A percentile compares a stretch with the other conserved stretches of the same genome.
These are phyloP conservation scores for Aspergillus bombycis DNA, from an alignment of 2,329 filamentous ascomycete genomes.

Conservation along the genomic window DNA sequence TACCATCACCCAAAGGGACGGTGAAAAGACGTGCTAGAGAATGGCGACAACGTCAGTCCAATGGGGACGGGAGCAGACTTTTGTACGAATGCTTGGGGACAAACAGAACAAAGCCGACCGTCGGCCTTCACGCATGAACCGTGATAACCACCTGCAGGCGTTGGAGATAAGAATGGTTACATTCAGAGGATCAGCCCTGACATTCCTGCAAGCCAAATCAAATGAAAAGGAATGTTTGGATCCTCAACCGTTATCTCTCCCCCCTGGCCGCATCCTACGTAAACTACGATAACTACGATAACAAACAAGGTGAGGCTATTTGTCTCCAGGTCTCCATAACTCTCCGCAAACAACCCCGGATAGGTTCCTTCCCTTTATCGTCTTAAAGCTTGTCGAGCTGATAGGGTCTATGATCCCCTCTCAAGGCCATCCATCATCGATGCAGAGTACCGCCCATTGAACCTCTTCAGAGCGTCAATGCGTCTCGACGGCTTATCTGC, in stretches of 20 bases:
- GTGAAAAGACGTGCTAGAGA: conserved; percentile 32
- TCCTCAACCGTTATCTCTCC: not conserved
- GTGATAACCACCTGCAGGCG: conserved; percentile 3
- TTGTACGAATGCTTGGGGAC: conserved; percentile 5
- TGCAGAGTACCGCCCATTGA: not conserved
- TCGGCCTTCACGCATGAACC: conserved; percentile 7
- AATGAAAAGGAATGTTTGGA: not conserved
- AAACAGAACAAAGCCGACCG: conserved; percentile 10
- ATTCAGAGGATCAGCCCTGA: not conserved
- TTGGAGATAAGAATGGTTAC: conserved; percentile 7
- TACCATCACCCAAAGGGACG: conserved; percentile 27
- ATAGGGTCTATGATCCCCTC: not conserved
- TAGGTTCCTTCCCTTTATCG: not conserved
- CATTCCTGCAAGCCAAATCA: not conserved
- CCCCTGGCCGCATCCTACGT: not conserved
- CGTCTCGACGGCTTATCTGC: not conserved
- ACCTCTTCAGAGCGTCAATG: not conserved
- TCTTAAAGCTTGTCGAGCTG: not conserved
- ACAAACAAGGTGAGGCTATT: conserved; percentile 6
- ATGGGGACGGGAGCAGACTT: conserved; percentile 8
- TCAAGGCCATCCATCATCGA: not conserved
- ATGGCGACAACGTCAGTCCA: conserved; percentile 9
- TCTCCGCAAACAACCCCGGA: not conserved
- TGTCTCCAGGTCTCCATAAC: not conserved
- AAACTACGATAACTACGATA: not conserved